phyloP scores from a whole-genome alignment of 257 asterid species.

The Gentiana macrophylla region DNA sequence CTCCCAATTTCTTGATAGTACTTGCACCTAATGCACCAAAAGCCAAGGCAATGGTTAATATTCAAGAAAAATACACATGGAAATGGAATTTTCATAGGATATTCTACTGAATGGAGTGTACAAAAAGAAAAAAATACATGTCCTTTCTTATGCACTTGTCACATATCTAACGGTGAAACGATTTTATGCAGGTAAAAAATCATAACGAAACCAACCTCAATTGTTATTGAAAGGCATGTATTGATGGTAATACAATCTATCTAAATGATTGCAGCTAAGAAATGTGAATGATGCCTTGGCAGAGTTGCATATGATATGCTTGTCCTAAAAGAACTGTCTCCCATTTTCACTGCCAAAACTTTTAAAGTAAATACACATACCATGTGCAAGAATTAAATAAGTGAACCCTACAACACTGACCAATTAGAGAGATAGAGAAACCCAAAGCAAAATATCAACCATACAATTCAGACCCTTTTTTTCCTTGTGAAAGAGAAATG shows the following conservation, averaged over 20 bases:
- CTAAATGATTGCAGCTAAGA: too few species aligned
- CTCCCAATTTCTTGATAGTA: constrained; percentile 3
- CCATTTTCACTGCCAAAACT: constrained; percentile 13
- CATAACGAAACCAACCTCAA: too few species aligned
- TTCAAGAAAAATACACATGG: neutral
- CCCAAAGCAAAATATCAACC: constrained; percentile 11
- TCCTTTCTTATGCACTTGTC: too few species aligned
- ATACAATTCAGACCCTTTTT: constrained; percentile 5
- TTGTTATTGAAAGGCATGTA: too few species aligned
- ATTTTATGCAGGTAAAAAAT: too few species aligned
- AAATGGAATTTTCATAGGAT: too few species aligned
- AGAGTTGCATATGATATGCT: constrained; percentile 4
- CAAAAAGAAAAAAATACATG: too few species aligned
- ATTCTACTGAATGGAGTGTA: too few species aligned
- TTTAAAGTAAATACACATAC: constrained; percentile 4
- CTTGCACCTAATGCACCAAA: constrained; percentile 8
- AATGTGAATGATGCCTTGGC: neutral
- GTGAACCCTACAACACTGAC: constrained; percentile 10
- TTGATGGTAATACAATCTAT: too few species aligned
- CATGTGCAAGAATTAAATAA: constrained; percentile 22
- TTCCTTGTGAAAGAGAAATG: constrained; percentile 1
- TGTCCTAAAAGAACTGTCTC: constrained; percentile 15
- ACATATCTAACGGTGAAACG: too few species aligned
- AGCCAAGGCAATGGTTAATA: neutral
- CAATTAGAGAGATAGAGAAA: constrained; percentile 15